These are phyloP conservation scores for Myrmaecium sp. DNA, from an alignment of 2,329 filamentous ascomycete species.

Conservation along the genomic window DNA sequence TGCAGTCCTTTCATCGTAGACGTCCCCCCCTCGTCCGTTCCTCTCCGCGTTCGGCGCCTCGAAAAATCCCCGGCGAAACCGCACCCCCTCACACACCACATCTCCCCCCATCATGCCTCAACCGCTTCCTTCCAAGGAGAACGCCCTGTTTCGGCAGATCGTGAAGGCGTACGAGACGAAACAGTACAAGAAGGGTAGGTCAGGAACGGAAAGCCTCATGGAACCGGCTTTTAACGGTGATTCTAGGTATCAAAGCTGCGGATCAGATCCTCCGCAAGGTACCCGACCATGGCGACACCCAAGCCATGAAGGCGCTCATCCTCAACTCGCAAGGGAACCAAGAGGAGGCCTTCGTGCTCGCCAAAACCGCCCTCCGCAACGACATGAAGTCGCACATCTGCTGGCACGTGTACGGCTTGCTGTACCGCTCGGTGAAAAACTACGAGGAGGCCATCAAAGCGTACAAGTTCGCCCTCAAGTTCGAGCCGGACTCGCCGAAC, in stretches of 20 bases:
- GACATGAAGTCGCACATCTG: conserved; percentile 99
- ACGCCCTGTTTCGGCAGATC: conserved; percentile 81
- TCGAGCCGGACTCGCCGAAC: conserved; percentile 87
- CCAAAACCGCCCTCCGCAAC: conserved; percentile 79
- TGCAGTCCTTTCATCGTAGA: no score
- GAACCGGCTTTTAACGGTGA: conserved; percentile 7
- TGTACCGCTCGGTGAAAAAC: conserved; percentile 90
- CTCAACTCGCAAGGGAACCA: conserved; percentile 83
- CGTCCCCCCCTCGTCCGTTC: no score
- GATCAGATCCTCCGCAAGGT: conserved; percentile 93
- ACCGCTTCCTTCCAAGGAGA: conserved; percentile 70
- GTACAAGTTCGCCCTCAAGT: conserved; percentile 83
- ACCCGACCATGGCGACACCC: conserved; percentile 91
- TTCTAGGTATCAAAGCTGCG: conserved; percentile 69
- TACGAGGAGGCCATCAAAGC: conserved; percentile 98
- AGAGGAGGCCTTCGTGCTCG: conserved; percentile 84
- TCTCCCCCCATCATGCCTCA: conserved; percentile 43
- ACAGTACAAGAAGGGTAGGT: conserved; percentile 73
- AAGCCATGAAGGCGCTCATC: conserved; percentile 97
- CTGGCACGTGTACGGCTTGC: conserved; percentile 95
- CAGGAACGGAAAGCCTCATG: conserved; percentile 3
- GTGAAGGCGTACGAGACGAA: conserved; percentile 96
- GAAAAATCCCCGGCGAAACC: background rate
- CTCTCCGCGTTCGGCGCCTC: no score
- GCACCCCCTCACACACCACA: conserved; percentile 1